Conservation (phyloP, 2,329 filamentous ascomycete species). For the Helminthosporium solani region DNA sequence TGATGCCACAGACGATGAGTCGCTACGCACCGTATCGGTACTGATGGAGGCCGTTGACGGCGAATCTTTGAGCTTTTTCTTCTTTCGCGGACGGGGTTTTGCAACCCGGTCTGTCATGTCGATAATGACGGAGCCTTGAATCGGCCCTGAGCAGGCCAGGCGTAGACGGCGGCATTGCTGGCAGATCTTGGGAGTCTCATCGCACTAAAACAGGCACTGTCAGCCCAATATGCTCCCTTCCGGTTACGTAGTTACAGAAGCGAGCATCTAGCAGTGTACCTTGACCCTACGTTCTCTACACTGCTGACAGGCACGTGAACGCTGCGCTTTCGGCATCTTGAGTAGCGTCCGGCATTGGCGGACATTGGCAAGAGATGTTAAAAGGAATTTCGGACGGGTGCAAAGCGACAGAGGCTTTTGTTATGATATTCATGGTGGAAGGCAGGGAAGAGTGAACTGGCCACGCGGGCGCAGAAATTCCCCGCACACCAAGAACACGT, state of each 20-base stretch:
- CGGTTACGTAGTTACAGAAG: conserved; percentile 1
- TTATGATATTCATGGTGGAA: too few relatives aligned
- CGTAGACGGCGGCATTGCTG: conserved; percentile 32
- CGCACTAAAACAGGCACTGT: conserved; percentile 24
- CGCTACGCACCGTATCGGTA: conserved; percentile 3
- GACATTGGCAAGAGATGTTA: conserved; percentile 2
- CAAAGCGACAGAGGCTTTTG: too few relatives aligned
- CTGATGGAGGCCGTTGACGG: neutral
- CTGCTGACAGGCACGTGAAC: conserved; percentile 37
- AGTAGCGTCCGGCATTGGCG: neutral
- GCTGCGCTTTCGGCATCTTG: conserved; percentile 28
- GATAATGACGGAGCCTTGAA: conserved; percentile 37
- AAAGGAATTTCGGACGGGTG: conserved; percentile 21
- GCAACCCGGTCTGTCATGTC: conserved; percentile 36
- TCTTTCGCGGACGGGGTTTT: conserved; percentile 29
- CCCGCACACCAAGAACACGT: too few relatives aligned
- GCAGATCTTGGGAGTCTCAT: conserved; percentile 33
- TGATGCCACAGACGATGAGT: neutral
- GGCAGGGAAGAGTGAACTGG: too few relatives aligned
- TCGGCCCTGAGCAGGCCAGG: conserved; percentile 31
- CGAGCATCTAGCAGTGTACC: conserved; percentile 16
- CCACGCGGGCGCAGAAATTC: too few relatives aligned
- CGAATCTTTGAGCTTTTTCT: conserved; percentile 12
- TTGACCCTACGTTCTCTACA: conserved; percentile 39
- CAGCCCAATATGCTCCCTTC: neutral